A percentile compares a stretch with the other conserved stretches of the same genome.
phyloP scores from a whole-genome alignment of 768 basidiomycete genomes.

The Porpolomopsis calyptriformis region DNA sequence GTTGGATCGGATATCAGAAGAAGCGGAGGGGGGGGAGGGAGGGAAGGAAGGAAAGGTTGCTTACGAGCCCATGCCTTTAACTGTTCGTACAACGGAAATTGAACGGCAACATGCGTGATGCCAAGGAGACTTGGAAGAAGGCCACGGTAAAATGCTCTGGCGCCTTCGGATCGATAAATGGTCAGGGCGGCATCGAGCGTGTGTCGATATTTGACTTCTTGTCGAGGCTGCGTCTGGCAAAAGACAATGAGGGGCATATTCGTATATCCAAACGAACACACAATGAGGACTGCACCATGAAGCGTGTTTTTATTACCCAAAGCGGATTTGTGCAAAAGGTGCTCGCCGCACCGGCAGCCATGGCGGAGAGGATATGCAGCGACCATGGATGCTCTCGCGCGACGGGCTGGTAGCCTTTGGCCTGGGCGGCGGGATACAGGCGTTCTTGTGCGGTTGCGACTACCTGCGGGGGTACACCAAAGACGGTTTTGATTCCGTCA shows the following conservation, averaged over 20 bases:
- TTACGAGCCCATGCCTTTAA: conserved; percentile 79
- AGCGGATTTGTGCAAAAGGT: conserved; percentile 92
- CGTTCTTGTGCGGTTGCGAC: conserved; percentile 27
- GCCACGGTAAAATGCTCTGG: conserved; percentile 87
- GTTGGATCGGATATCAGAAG: conserved; percentile 3
- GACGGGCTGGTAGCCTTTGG: conserved; percentile 75
- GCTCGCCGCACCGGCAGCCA: conserved; percentile 89
- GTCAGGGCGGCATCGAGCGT: conserved; percentile 83
- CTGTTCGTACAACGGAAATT: conserved; percentile 93
- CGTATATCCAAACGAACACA: conserved; percentile 4
- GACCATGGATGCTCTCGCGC: conserved; percentile 78
- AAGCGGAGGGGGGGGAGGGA: conserved; percentile 6
- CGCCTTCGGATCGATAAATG: conserved; percentile 85
- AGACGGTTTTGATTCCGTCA: conserved; percentile 82
- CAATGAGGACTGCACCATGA: conserved; percentile 71
- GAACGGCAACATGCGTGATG: conserved; percentile 90
- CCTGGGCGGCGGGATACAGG: conserved; percentile 73
- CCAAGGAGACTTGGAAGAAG: conserved; percentile 88
- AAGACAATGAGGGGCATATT: conserved; percentile 7
- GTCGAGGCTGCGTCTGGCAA: conserved; percentile 68
- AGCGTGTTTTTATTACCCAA: conserved; percentile 98
- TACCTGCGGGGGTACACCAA: conserved; percentile 56
- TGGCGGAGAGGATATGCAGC: conserved; percentile 86
- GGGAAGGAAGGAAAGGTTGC: conserved; percentile 22
- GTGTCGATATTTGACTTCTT: conserved; percentile 73